Conservation (phyloP, 306 rosid genomes). For the Erythrophleum fordii region DNA sequence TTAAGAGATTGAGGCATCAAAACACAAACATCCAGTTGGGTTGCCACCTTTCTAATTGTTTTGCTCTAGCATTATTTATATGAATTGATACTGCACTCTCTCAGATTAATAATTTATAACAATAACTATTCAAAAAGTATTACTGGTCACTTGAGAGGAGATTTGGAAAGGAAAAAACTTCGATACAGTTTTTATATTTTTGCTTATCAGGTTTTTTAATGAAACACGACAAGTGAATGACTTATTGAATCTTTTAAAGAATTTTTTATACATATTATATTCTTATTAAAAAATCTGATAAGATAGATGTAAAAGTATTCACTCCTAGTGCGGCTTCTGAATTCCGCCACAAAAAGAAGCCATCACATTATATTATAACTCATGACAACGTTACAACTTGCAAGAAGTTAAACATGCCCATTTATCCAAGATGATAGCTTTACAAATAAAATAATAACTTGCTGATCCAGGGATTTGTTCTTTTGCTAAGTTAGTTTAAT, state of each 20-base stretch:
- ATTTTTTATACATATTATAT: too few relatives aligned
- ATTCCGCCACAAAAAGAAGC: conserved; percentile 25
- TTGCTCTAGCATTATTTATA: conserved; percentile 13
- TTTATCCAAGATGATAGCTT: conserved; percentile 25
- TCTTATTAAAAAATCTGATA: too few relatives aligned
- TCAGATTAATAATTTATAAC: conserved; percentile 2
- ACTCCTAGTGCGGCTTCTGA: conserved; percentile 13
- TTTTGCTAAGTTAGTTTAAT: background rate
- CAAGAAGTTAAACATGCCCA: conserved; percentile 32
- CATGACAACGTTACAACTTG: conserved; percentile 42
- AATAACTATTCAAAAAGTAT: conserved; percentile 16
- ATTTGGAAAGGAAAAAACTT: background rate
- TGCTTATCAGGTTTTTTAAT: too few relatives aligned
- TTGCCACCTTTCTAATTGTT: background rate
- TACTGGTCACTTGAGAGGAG: conserved; percentile 33
- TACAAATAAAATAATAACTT: conserved; percentile 15
- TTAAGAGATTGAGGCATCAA: background rate
- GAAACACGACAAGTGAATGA: too few relatives aligned
- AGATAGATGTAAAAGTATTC: background rate
- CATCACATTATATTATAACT: conserved; percentile 34
- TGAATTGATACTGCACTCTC: conserved; percentile 5
- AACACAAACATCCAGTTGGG: conserved; percentile 6
- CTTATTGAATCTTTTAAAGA: too few relatives aligned
- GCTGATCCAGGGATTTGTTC: conserved; percentile 32
- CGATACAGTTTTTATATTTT: too few relatives aligned